Evolutionary conservation across 164 flowering plant genomes (phyloP).

Genomic region (Litsea cubeba): DNA sequence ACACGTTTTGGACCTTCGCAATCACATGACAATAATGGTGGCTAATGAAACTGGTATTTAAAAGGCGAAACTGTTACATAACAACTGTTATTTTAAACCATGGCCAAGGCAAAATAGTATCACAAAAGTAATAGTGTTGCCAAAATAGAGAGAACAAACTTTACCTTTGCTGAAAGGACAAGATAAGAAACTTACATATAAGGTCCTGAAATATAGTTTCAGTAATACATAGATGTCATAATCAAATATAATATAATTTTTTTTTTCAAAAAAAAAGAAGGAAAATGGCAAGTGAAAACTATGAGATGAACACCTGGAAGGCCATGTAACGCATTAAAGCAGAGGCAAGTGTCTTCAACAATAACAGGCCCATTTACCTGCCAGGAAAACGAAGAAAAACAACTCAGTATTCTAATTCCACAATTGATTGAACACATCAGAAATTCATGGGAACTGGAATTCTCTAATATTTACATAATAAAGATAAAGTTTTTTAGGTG

Average conservation of each 20-base stretch:
- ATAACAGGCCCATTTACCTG: slow-evolving; percentile 90
- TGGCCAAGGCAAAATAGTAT: no score
- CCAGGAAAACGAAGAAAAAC: not conserved
- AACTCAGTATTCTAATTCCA: not conserved
- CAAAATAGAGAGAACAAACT: slow-evolving; percentile 3
- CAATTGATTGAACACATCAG: not conserved
- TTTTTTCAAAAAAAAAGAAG: no score
- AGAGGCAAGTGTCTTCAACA: slow-evolving; percentile 96
- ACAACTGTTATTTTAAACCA: no score
- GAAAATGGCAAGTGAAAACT: not conserved
- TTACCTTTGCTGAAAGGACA: slow-evolving; percentile 9
- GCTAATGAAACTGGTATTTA: not conserved
- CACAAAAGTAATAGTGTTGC: no score
- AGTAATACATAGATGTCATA: not conserved
- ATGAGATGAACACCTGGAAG: slow-evolving; percentile 58
- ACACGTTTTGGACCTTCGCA: not conserved
- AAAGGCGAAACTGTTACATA: no score
- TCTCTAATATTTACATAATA: not conserved
- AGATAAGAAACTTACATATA: slow-evolving; percentile 66
- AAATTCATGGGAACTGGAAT: not conserved
- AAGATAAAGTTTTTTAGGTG: not conserved
- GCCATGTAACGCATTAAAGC: slow-evolving; percentile 89
- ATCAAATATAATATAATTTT: not conserved
- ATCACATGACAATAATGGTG: not conserved
- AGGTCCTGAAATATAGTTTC: slow-evolving; percentile 62